phyloP scores from a whole-genome alignment of 2,329 filamentous ascomycete genomes.

The Coniosporium tulheliwenetii region DNA sequence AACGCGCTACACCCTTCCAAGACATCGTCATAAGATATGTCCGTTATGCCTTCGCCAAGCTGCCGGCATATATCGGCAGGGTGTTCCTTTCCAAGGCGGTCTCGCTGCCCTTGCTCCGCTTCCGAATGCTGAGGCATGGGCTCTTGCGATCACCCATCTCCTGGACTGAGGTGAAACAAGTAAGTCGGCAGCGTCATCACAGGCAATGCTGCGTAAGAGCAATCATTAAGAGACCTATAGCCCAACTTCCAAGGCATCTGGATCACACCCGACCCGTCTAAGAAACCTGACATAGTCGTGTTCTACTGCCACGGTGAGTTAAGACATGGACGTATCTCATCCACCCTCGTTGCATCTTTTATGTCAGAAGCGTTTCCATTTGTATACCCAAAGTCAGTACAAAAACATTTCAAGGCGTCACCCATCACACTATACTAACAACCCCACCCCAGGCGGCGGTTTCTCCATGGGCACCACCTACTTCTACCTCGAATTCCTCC shows the following conservation, averaged over 20 bases:
- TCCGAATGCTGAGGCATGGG: slow-evolving; percentile 61
- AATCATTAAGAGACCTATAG: slow-evolving; percentile 9
- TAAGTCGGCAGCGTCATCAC: slow-evolving; percentile 15
- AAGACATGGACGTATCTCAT: too few species aligned
- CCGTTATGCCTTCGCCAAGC: slow-evolving; percentile 58
- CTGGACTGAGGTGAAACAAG: slow-evolving; percentile 45
- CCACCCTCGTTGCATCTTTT: too few species aligned
- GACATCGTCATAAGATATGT: slow-evolving; percentile 65
- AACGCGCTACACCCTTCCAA: slow-evolving; percentile 56
- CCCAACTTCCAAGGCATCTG: slow-evolving; percentile 49
- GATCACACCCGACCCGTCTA: slow-evolving; percentile 45
- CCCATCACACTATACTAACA: too few species aligned
- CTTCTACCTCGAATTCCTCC: slow-evolving; percentile 74
- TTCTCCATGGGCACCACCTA: slow-evolving; percentile 70
- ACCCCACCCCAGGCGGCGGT: slow-evolving; percentile 48
- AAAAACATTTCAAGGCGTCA: too few species aligned
- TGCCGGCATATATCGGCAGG: slow-evolving; percentile 51
- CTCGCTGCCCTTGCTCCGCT: slow-evolving; percentile 56
- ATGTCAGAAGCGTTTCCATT: too few species aligned
- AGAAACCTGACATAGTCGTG: slow-evolving; percentile 57
- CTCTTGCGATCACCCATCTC: slow-evolving; percentile 44
- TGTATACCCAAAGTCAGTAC: too few species aligned
- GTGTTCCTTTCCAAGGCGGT: slow-evolving; percentile 68
- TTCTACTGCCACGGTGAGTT: slow-evolving; percentile 63
- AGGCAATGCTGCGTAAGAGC: not conserved